Percentiles rank a stretch among this genome's conserved stretches.
Conservation (phyloP, 2,329 filamentous ascomycete genomes). For the Thyridium curvatum region DNA sequence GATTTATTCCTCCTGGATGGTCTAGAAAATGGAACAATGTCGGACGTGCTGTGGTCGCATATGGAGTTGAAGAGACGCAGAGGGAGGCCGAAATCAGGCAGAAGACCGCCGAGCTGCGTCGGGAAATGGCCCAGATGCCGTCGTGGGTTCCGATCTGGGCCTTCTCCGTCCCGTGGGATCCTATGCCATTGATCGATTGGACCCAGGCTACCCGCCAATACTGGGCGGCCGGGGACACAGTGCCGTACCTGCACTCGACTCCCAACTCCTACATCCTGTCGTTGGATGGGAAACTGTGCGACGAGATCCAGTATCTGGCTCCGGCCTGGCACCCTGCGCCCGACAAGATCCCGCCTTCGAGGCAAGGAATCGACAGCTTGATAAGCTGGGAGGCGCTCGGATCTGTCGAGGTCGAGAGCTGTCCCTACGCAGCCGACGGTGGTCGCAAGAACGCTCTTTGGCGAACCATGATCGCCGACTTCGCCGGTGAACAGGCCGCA, state of each 20-base stretch:
- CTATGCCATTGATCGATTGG: conserved; percentile 5
- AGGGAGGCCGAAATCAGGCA: not conserved
- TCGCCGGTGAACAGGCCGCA: conserved; percentile 1
- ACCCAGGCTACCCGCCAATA: not conserved
- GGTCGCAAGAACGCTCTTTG: conserved; percentile 5
- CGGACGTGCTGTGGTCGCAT: conserved; percentile 4
- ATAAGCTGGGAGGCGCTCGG: conserved; percentile 3
- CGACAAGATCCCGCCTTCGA: conserved; percentile 2
- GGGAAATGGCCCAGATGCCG: conserved; percentile 3
- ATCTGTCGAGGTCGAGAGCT: not conserved
- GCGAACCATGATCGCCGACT: conserved; percentile 5
- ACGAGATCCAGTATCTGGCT: conserved; percentile 4
- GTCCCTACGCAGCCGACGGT: conserved; percentile 2
- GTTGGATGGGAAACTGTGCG: conserved; percentile 3
- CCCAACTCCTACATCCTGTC: conserved; percentile 1
- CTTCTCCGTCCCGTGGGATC: conserved; percentile 3
- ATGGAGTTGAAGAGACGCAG: not conserved
- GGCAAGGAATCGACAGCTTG: conserved; percentile 2
- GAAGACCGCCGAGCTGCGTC: not conserved
- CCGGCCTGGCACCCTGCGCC: conserved; percentile 5
- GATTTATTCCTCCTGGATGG: conserved; percentile 7
- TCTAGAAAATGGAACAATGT: conserved; percentile 9
- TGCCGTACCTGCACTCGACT: not conserved
- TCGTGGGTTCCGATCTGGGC: conserved; percentile 11
- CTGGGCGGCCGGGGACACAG: conserved; percentile 1